Percentiles rank a stretch among this genome's conserved stretches.
Conservation (phyloP, 108 stramenopile genomes). For the Epipyxis sp. region DNA sequence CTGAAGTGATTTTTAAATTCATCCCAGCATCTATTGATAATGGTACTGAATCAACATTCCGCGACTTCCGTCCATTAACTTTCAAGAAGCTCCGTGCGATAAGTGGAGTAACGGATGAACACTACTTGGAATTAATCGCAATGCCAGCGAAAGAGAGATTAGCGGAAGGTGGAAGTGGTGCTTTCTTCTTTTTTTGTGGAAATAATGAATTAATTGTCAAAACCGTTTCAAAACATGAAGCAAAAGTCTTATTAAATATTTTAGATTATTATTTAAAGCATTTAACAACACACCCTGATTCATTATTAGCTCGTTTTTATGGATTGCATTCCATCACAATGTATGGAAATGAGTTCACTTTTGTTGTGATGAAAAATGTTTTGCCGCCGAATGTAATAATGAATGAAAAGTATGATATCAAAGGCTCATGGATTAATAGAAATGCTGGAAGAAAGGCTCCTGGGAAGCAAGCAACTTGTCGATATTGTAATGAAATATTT, state of each 20-base stretch:
- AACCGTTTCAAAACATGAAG: conserved; percentile 25
- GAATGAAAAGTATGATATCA: conserved; percentile 38
- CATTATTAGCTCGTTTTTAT: conserved; percentile 33
- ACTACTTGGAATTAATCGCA: background rate
- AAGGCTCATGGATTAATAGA: conserved; percentile 40
- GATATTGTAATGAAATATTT: conserved; percentile 8
- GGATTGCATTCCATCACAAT: conserved; percentile 38
- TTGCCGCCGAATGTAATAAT: conserved; percentile 16
- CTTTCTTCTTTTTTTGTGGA: conserved; percentile 42
- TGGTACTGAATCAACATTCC: background rate
- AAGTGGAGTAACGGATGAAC: conserved; percentile 4
- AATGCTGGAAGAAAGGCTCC: background rate
- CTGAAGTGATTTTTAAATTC: background rate
- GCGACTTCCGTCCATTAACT: conserved; percentile 11
- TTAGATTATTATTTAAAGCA: conserved; percentile 32
- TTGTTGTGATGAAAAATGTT: conserved; percentile 45
- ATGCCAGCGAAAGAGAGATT: conserved; percentile 36
- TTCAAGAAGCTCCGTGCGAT: background rate
- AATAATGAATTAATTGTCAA: conserved; percentile 42
- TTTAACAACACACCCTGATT: conserved; percentile 27
- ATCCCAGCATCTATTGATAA: too few relatives aligned
- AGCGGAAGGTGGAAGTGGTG: conserved; percentile 38
- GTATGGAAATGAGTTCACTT: conserved; percentile 34
- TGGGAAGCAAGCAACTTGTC: background rate
- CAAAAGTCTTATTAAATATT: conserved; percentile 21